phyloP scores from a whole-genome alignment of 352 stramenopile species.

The Globisporangium acanthophoron region DNA sequence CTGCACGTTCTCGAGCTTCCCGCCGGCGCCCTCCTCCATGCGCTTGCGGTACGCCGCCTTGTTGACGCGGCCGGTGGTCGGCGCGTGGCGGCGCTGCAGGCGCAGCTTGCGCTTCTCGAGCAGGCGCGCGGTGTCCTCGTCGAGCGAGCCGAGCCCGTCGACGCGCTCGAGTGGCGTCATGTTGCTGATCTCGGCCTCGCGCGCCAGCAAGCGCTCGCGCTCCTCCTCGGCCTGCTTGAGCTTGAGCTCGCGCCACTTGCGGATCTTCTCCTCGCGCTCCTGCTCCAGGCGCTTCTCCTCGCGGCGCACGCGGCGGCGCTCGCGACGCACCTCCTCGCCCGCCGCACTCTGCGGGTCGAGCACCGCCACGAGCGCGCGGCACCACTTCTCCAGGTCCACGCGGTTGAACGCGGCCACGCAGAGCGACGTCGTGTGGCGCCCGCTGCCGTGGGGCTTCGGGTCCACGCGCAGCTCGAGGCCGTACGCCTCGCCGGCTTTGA shows the following conservation, averaged over 20 bases:
- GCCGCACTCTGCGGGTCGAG: conserved; percentile 58
- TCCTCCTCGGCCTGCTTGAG: conserved; percentile 46
- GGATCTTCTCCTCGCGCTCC: conserved; percentile 60
- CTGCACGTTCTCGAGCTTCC: conserved; percentile 76
- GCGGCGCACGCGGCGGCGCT: conserved; percentile 49
- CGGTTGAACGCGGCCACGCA: conserved; percentile 75
- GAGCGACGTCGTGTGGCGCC: conserved; percentile 30
- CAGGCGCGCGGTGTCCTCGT: conserved; percentile 67
- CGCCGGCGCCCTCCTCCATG: conserved; percentile 65
- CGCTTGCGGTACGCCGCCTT: conserved; percentile 72
- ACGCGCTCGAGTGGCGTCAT: conserved; percentile 72
- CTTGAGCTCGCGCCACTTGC: conserved; percentile 65
- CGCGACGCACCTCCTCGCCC: conserved; percentile 49
- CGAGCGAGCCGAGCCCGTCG: conserved; percentile 55
- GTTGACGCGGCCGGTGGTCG: conserved; percentile 65
- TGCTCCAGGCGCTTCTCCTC: conserved; percentile 54
- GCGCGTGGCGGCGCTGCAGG: conserved; percentile 58
- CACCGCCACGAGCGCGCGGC: conserved; percentile 61
- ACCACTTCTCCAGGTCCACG: conserved; percentile 80
- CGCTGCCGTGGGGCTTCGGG: conserved; percentile 26
- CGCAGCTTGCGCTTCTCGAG: conserved; percentile 75
- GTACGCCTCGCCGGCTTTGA: conserved; percentile 67
- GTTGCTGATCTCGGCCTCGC: conserved; percentile 66
- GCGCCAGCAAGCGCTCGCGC: conserved; percentile 39
- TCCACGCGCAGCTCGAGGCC: conserved; percentile 77